Conservation (phyloP, 495 filamentous ascomycete species). For the Xylaria intraflava region DNA sequence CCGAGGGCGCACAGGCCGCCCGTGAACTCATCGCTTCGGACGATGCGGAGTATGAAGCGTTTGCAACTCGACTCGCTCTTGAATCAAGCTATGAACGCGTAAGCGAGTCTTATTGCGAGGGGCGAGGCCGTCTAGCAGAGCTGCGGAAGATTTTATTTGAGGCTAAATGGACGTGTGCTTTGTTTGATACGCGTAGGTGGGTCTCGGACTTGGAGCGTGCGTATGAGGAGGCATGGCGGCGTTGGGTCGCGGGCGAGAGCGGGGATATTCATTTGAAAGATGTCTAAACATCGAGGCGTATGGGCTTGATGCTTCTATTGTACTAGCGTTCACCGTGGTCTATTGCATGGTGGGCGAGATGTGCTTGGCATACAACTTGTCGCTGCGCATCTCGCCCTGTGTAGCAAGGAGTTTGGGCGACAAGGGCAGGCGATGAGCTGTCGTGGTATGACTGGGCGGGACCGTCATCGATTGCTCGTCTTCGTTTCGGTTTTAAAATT, state of each 20-base stretch:
- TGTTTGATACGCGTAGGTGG: slow-evolving; percentile 93
- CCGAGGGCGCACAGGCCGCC: slow-evolving; percentile 60
- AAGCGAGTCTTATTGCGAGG: slow-evolving; percentile 46
- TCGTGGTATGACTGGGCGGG: not conserved
- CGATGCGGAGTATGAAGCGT: slow-evolving; percentile 74
- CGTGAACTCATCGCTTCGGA: slow-evolving; percentile 71
- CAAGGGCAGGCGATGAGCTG: not conserved
- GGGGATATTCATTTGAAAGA: slow-evolving; percentile 73
- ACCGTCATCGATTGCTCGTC: not conserved
- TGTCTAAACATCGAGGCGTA: not conserved
- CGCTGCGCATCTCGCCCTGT: not conserved
- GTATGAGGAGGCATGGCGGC: slow-evolving; percentile 80
- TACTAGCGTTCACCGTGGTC: not conserved
- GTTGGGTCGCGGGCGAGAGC: slow-evolving; percentile 79
- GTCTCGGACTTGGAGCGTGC: slow-evolving; percentile 85
- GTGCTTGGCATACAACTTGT: not conserved
- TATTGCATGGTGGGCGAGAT: not conserved
- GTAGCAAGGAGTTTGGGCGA: not conserved
- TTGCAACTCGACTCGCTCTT: slow-evolving; percentile 66
- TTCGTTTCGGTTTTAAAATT: not conserved
- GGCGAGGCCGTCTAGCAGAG: slow-evolving; percentile 61
- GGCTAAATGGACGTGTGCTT: slow-evolving; percentile 69
- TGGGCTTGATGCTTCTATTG: not conserved
- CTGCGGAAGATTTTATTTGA: slow-evolving; percentile 74
- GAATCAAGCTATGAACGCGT: slow-evolving; percentile 54